phyloP scores from a whole-genome alignment of 768 basidiomycete species.

The Phaeotremella fagi region DNA sequence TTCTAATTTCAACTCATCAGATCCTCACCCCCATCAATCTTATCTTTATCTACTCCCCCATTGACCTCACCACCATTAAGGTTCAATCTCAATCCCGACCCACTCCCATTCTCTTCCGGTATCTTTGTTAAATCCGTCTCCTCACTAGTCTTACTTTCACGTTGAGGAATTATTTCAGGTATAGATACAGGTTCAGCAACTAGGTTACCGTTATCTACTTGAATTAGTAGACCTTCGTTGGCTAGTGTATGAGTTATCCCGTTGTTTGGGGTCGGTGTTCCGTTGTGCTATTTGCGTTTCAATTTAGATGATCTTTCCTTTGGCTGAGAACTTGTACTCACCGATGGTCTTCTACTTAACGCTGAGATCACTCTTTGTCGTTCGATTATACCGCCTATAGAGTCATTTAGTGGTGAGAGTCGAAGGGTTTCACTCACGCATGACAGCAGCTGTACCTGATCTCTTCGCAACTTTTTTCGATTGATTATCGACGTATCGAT shows the following conservation, averaged over 20 bases:
- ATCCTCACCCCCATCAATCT: no score
- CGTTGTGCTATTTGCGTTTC: no score
- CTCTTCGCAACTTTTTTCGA: slow-evolving; percentile 70
- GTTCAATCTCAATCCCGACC: no score
- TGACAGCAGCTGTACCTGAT: slow-evolving; percentile 65
- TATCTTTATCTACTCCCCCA: no score
- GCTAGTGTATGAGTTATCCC: not conserved
- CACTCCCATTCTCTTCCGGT: not conserved
- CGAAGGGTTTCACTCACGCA: slow-evolving; percentile 54
- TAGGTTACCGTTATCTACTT: slow-evolving; percentile 21
- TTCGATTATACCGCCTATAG: slow-evolving; percentile 46
- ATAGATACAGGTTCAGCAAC: slow-evolving; percentile 23
- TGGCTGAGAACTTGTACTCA: no score
- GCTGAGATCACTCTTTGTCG: slow-evolving; percentile 37
- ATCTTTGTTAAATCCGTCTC: not conserved
- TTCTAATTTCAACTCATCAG: no score
- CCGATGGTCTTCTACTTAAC: slow-evolving; percentile 31
- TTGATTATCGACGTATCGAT: slow-evolving; percentile 80
- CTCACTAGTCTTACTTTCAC: not conserved
- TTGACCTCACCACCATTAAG: slow-evolving; percentile 28
- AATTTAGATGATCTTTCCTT: no score
- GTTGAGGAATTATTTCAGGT: not conserved
- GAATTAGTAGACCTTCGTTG: slow-evolving; percentile 28
- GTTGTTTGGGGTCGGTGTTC: not conserved
- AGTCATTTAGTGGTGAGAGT: no score